Conservation (phyloP, 2,329 filamentous ascomycete genomes). For the Knoxdaviesia proteae region DNA sequence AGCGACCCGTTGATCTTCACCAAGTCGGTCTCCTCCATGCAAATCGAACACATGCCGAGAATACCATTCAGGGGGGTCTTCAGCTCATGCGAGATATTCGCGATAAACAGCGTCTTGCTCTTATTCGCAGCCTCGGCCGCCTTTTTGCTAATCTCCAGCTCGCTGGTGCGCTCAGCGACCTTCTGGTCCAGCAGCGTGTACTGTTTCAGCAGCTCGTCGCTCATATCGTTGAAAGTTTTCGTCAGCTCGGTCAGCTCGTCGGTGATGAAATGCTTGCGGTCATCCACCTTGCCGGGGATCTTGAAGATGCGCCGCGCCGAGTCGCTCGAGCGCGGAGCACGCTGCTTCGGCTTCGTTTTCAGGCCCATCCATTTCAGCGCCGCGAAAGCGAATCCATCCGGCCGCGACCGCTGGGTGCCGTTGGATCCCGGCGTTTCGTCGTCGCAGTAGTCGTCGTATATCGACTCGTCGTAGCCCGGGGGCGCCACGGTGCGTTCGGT, state of each 20-base stretch:
- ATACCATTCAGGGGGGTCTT: slow-evolving; percentile 94
- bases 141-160: slow-evolving; percentile 77
- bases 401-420: slow-evolving; percentile 15
- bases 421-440: slow-evolving; percentile 20
- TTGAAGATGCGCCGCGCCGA: slow-evolving; percentile 41
- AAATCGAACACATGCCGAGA: slow-evolving; percentile 79
- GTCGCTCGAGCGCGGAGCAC: slow-evolving; percentile 4
- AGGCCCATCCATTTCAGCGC: slow-evolving; percentile 4
- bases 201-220: slow-evolving; percentile 70
- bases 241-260: slow-evolving; percentile 77
- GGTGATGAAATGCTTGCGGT: slow-evolving; percentile 52
- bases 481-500: slow-evolving; percentile 54
- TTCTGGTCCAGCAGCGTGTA: slow-evolving; percentile 71
- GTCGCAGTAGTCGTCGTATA: slow-evolving; percentile 23
- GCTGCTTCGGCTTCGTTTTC: slow-evolving; percentile 12
- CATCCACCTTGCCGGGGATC: slow-evolving; percentile 65
- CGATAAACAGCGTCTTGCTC: slow-evolving; percentile 93
- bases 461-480: slow-evolving; percentile 33
- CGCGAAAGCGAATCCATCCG: slow-evolving; percentile 8
- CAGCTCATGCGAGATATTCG: slow-evolving; percentile 73
- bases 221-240: slow-evolving; percentile 81
- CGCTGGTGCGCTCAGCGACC: slow-evolving; percentile 60
- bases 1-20: slow-evolving; percentile 61
- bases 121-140: slow-evolving; percentile 89
- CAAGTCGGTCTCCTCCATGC: slow-evolving; percentile 77